Base-by-base conservation (phyloP, 2,329 filamentous ascomycete genomes). In the Akanthomyces dipterigenus region DNA sequence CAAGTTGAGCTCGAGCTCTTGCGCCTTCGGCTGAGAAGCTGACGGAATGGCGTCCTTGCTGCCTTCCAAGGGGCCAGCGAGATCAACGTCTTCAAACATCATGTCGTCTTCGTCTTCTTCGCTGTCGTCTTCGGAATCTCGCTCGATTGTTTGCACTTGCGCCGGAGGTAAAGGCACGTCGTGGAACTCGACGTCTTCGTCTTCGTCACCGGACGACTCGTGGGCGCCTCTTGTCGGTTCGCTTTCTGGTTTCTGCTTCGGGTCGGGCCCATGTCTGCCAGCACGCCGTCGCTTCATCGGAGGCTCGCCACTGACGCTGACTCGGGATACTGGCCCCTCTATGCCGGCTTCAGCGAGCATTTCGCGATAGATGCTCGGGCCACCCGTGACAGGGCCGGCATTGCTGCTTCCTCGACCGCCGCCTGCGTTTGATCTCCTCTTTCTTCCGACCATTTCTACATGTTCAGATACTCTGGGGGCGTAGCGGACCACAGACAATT, bases 321-420 rank as follows among this genome's bases (percentile, higher is more conserved):
- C 61, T 28, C 51, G 20, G 24, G 48, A 45, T 28, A 60, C 64
- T 26, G 64, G 61, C 28, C 68, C 62, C 46, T 69, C 69, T 31
- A 80, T 72, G n/a, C 78, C 76, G n/a, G 76, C 80, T 64, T 82
- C 79, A 14, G 70, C 70, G 38, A 82, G 73, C 79, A 82, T 79
- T 63, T 81, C 75, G 46, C 70, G 73, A 66, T 82, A 82, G 38
- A 82, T 73, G 31, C 76, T 71, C 24, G 75, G 73, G 11, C 67
- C 70, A n/a, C 65, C 67, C 20, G 66, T 63, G 28, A 48, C 62
- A 9, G 64, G 62, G 8, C 56, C n/a, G 4, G 43, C 49, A 28
- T 55, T 55, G 14, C 22, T 59, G 60, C 64, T 42, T 60, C 65
- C 42, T 53, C 63, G 45, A 55, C 65, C 40, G 48, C 58, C 22